A percentile compares a stretch with the other conserved stretches of the same genome.
phyloP scores from a whole-genome alignment of 345 rosid species.

The Salix caprea region DNA sequence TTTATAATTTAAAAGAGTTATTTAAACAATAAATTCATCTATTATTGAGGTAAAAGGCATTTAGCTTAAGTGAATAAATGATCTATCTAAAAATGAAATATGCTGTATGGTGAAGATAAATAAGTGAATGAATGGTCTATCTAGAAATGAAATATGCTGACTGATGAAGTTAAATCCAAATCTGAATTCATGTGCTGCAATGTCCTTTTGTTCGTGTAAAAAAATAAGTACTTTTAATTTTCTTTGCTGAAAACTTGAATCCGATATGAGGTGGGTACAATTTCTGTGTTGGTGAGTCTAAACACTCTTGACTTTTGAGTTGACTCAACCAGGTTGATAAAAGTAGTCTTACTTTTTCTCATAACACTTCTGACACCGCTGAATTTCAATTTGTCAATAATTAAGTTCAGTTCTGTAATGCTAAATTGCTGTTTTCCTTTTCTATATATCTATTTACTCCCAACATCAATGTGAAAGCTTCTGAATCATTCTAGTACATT shows the following conservation, averaged over 20 bases:
- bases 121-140: not conserved
- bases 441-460: not conserved
- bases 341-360: not conserved
- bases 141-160: not conserved
- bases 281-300: not conserved
- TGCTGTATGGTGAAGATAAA: not conserved
- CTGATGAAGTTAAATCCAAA: not conserved
- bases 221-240: not conserved
- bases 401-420: not conserved
- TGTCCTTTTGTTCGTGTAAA: not conserved
- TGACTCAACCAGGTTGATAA: not conserved
- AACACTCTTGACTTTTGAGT: not conserved
- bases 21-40: not conserved
- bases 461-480: not conserved
- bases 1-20: not conserved
- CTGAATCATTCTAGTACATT: slow-evolving; percentile 12
- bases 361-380: not conserved
- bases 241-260: not conserved
- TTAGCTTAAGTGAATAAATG: too few relatives aligned
- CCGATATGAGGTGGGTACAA: not conserved
- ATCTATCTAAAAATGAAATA: not conserved
- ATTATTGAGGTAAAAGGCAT: not conserved
- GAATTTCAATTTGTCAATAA: not conserved
- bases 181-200: not conserved
- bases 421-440: not conserved